Conservation (phyloP, 805 yeast genomes). For the Saccharomycopsis javanensis region DNA sequence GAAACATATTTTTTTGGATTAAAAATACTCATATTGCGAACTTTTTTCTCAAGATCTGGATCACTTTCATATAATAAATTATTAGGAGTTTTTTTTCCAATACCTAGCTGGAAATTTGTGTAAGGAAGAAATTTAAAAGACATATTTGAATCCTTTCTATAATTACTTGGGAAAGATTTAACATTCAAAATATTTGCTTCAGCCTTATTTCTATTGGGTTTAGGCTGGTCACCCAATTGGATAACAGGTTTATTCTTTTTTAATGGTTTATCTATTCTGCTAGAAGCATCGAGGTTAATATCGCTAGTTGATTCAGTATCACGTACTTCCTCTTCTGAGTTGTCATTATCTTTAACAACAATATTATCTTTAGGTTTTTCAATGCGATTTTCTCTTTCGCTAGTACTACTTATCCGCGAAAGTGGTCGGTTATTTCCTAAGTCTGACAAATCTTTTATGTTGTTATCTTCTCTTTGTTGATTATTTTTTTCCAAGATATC, state of each 20-base stretch:
- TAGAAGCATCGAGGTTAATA: neutral
- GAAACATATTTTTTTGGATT: conserved; percentile 15
- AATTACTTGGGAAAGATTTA: neutral
- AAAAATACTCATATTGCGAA: conserved; percentile 6
- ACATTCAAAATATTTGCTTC: neutral
- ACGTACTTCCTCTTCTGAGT: neutral
- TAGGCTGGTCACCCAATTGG: neutral
- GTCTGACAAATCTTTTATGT: too few relatives aligned
- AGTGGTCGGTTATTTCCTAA: neutral
- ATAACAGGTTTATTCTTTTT: neutral
- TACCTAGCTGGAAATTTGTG: conserved; percentile 12
- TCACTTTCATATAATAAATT: neutral
- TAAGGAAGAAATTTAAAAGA: conserved; percentile 12
- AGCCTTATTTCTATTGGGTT: neutral
- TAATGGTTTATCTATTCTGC: neutral
- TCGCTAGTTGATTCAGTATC: neutral
- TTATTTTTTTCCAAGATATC: neutral
- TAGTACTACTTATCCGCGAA: neutral
- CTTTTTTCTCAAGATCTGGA: neutral
- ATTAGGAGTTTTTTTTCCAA: conserved; percentile 3
- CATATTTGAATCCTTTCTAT: neutral
- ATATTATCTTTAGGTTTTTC: neutral
- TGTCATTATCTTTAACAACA: neutral
- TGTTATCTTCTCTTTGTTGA: neutral
- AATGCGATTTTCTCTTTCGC: neutral